Evolutionary conservation across 1,284 basidiomycete species (phyloP).

Genomic region (Sphagnurus paluster): DNA sequence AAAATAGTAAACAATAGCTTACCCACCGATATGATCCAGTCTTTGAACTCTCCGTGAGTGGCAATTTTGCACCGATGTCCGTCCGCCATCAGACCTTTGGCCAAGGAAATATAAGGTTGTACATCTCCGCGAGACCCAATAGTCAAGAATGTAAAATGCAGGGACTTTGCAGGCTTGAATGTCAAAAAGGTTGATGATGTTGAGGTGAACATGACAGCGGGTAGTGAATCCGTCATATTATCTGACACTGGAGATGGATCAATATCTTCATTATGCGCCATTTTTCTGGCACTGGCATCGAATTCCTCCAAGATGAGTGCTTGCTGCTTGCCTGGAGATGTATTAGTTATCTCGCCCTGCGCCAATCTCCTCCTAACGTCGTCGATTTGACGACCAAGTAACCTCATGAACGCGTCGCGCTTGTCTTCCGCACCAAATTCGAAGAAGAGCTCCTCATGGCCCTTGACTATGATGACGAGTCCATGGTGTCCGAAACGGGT

Average conservation of each 20-base stretch:
- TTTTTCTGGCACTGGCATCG: conserved; percentile 48
- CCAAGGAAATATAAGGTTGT: conserved; percentile 93
- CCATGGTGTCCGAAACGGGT: conserved; percentile 89
- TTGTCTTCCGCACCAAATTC: conserved; percentile 85
- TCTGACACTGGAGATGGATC: conserved; percentile 49
- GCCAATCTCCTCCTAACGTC: conserved; percentile 54
- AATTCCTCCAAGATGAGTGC: conserved; percentile 76
- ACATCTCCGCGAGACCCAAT: conserved; percentile 95
- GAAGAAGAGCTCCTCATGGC: conserved; percentile 96
- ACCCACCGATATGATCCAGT: conserved; percentile 92
- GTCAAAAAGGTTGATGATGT: conserved; percentile 92
- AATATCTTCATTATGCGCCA: conserved; percentile 39
- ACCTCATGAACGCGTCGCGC: conserved; percentile 70
- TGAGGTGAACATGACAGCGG: conserved; percentile 92
- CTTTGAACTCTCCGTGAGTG: conserved; percentile 91
- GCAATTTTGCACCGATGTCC: conserved; percentile 87
- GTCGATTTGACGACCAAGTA: conserved; percentile 84
- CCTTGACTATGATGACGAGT: conserved; percentile 87
- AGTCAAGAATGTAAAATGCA: conserved; percentile 91
- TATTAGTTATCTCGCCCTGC: conserved; percentile 38
- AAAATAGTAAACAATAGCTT: not conserved
- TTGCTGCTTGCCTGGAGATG: conserved; percentile 56
- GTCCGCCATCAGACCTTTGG: conserved; percentile 89
- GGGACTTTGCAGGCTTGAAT: conserved; percentile 83
- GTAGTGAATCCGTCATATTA: conserved; percentile 63